These are phyloP conservation scores for Aquilaria malaccensis DNA, from an alignment of 345 rosid genomes.

Conservation along the genomic window DNA sequence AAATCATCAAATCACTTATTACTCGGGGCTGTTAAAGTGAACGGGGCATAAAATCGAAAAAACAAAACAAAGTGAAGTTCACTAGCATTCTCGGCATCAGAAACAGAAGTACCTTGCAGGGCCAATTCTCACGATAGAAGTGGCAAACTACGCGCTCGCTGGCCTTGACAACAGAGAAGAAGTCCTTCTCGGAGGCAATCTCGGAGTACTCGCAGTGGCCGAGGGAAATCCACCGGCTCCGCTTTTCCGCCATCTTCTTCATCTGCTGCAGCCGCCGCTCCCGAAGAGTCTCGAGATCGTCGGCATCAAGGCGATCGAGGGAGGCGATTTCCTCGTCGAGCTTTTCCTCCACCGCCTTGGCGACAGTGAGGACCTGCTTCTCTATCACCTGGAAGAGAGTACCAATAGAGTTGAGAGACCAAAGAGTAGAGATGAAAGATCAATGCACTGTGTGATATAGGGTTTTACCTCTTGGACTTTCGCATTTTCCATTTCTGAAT, in stretches of 20 bases:
- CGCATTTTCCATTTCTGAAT: conserved; percentile 32
- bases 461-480: conserved; percentile 36
- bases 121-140: conserved; percentile 97
- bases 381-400: conserved; percentile 51
- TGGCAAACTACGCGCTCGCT: conserved; percentile 97
- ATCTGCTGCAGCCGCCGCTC: conserved; percentile 82
- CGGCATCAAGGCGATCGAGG: conserved; percentile 69
- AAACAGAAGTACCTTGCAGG: conserved; percentile 62
- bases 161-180: conserved; percentile 77
- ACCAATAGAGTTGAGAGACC: not conserved
- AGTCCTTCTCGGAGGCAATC: conserved; percentile 78
- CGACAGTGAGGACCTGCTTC: conserved; percentile 83
- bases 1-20: too few relatives aligned
- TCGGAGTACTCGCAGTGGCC: conserved; percentile 94
- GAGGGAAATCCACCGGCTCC: conserved; percentile 87
- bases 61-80: not conserved
- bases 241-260: conserved; percentile 95
- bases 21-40: too few relatives aligned
- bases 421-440: not conserved
- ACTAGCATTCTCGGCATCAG: too few relatives aligned
- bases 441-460: too few relatives aligned
- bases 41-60: not conserved
- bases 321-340: conserved; percentile 86
- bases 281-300: conserved; percentile 77
- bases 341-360: conserved; percentile 86